Percentiles rank a stretch among this genome's conserved stretches.
Evolutionary conservation across 2,329 filamentous ascomycete genomes (phyloP).

Genomic region (Penicillium olsonii): DNA sequence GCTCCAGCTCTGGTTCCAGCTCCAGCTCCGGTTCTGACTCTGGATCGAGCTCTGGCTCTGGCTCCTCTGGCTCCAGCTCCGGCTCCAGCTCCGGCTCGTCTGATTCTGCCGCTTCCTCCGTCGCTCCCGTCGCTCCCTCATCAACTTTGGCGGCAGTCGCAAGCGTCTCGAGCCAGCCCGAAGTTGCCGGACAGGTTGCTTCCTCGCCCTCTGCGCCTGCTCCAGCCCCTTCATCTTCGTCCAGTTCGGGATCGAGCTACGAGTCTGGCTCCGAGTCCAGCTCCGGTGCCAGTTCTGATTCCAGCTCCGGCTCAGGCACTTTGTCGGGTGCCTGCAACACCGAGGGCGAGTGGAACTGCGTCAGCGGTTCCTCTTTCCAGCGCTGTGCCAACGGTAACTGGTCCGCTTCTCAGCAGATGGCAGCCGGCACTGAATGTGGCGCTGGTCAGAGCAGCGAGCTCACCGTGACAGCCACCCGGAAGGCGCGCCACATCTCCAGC

Average conservation of each 20-base stretch:
- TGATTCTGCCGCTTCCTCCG: too few species aligned
- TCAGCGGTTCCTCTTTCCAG: constrained; percentile 59
- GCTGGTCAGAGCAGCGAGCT: constrained; percentile 36
- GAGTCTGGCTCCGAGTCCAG: neutral
- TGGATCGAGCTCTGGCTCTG: constrained; percentile 32
- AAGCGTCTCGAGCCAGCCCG: constrained; percentile 4
- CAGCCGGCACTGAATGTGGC: constrained; percentile 56
- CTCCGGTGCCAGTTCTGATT: constrained; percentile 1
- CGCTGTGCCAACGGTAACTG: constrained; percentile 63
- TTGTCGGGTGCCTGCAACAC: constrained; percentile 50
- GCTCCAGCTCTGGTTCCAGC: constrained; percentile 30
- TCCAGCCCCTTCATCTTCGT: neutral
- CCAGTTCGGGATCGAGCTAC: neutral
- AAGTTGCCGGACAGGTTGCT: neutral
- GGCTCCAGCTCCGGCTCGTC: constrained; percentile 3
- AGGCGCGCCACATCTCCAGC: constrained; percentile 27
- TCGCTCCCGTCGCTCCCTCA: too few species aligned
- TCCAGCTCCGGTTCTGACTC: constrained; percentile 24
- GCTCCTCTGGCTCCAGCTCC: constrained; percentile 15
- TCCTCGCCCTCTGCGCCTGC: constrained; percentile 1
- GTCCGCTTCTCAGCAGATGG: constrained; percentile 53
- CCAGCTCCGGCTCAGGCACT: constrained; percentile 32
- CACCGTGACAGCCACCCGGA: constrained; percentile 23
- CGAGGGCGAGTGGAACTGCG: constrained; percentile 63
- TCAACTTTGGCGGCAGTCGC: constrained; percentile 2